Base-by-base conservation (phyloP, 179 eudicot species). In the Pouteria campechiana region DNA sequence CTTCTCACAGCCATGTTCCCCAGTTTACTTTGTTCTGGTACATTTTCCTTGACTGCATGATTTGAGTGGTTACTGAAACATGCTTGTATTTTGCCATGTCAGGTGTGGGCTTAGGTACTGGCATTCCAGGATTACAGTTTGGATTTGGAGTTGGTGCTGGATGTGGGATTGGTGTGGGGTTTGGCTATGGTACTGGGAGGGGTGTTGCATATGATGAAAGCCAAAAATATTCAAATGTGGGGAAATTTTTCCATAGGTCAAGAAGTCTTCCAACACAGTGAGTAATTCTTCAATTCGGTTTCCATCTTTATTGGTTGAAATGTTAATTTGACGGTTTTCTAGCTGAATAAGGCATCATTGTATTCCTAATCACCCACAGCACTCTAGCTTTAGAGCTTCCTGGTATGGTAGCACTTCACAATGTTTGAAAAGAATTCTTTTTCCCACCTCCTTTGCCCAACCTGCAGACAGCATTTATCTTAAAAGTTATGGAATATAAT, bases 81-180 rank as follows among this genome's bases (percentile, higher is more conserved):
- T 37, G 13, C 30, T 47, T 65, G 29, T 20, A 11, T 50, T 17
- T 39, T 7, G 17, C 18, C 8, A 19, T 17, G 48, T 13, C 73
- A 83, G 94, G 94, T 50, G 60, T 69, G 4, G 97, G 97, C 5
- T 49, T 89, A 46, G 97, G 97, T 22, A 86, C 83, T 29, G 95
- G 95, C 32, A 63, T 85, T 51, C 97, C 95, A 3, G 89, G 97
- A 17, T 42, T 89, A 32, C 95, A 85, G 62, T 57, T 89, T 12
- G 95, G 93, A 32, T 62, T 89, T 28, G 97, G 97, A 43, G 44
- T 81, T 39, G 97, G 97, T 32, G 83, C 61, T 54, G 97, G 97
- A 37, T 89, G 97, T 57, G 97, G 97, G 25, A 49, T 85, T 44
- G 97, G 97, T 42, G 10, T 81, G 37, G 97, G 97, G 41, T 81